Evolutionary conservation across 192 early-diverging fungal species (phyloP).

Genomic region (Diversispora eburnea): DNA sequence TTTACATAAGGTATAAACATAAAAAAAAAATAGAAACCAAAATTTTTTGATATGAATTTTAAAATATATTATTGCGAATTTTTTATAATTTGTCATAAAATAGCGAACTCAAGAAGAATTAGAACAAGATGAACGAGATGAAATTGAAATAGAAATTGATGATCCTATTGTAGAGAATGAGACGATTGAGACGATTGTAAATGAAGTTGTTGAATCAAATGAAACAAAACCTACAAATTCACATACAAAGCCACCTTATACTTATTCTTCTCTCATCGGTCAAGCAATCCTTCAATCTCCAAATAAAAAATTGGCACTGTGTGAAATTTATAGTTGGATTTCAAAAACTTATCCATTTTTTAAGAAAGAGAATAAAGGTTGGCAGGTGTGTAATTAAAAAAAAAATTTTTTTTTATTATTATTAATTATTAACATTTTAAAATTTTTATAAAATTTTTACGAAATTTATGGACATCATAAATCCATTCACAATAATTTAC

Average conservation of each 20-base stretch:
- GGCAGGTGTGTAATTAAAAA: slow-evolving; percentile 30
- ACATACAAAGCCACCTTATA: background rate
- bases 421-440: background rate
- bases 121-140: no score
- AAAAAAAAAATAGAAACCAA: no score
- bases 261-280: background rate
- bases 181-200: no score
- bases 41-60: no score
- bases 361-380: background rate
- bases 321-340: slow-evolving; percentile 19
- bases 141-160: no score
- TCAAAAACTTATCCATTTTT: slow-evolving; percentile 3
- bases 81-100: no score
- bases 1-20: no score
- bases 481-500: background rate
- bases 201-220: no score
- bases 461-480: no score
- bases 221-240: slow-evolving; percentile 5
- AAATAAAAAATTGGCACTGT: background rate
- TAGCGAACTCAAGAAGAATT: no score
- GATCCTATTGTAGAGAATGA: no score
- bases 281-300: slow-evolving; percentile 11
- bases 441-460: background rate
- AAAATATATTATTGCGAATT: no score
- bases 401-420: background rate